Conservation (phyloP, 2,329 filamentous ascomycete species). For the Alternaria burnsii region DNA sequence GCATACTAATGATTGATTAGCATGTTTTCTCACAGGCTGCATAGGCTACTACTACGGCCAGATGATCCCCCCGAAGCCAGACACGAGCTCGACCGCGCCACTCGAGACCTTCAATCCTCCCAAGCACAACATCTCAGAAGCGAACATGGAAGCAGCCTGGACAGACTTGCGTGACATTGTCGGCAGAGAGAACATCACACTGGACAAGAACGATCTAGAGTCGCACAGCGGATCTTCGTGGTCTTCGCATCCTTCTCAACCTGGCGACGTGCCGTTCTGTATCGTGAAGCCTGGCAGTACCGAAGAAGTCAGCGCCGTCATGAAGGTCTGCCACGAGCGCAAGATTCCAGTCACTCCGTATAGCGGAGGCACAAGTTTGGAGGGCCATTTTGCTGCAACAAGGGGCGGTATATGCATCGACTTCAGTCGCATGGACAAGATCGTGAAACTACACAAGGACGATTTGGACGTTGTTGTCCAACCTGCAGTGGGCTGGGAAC, state of each 20-base stretch:
- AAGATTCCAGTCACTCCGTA: constrained; percentile 87
- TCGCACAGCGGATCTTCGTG: constrained; percentile 69
- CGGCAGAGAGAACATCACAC: constrained; percentile 70
- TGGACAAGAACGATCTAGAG: constrained; percentile 62
- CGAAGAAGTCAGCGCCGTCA: constrained; percentile 83
- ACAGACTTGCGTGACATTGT: constrained; percentile 68
- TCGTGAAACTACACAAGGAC: constrained; percentile 78
- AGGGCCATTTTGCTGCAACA: constrained; percentile 88
- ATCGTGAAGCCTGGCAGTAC: constrained; percentile 80
- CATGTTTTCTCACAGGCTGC: constrained; percentile 59
- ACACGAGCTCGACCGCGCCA: constrained; percentile 65
- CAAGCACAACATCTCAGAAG: constrained; percentile 63
- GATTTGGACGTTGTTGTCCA: constrained; percentile 66
- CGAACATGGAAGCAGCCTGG: constrained; percentile 71
- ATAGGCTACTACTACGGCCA: constrained; percentile 66
- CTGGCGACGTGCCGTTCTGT: constrained; percentile 61
- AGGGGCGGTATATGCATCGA: constrained; percentile 85
- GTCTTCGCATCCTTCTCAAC: constrained; percentile 62
- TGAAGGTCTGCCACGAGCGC: constrained; percentile 85
- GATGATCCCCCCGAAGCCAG: constrained; percentile 56
- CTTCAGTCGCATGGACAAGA: constrained; percentile 84
- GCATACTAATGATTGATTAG: constrained; percentile 47
- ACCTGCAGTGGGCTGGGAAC: constrained; percentile 83
- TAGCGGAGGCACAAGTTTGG: constrained; percentile 86
- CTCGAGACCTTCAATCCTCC: constrained; percentile 59